Evolutionary conservation across 73 alveolate species (phyloP).

Genomic region (Durusdinium trenchii): DNA sequence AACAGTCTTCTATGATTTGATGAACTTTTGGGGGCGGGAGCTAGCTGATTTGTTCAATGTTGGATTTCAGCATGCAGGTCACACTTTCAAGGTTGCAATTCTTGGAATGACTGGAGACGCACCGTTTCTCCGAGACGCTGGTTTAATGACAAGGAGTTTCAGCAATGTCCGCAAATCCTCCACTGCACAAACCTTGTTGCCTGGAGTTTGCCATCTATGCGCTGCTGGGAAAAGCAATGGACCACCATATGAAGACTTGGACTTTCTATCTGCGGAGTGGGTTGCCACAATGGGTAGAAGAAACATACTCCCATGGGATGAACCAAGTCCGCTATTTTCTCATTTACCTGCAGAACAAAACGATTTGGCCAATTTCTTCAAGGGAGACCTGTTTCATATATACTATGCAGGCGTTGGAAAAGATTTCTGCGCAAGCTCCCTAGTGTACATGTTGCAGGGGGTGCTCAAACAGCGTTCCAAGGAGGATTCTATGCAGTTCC

Average conservation of each 20-base stretch:
- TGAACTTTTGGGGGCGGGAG: constrained; percentile 12
- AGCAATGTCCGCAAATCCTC: constrained; percentile 14
- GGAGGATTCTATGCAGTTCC: not conserved
- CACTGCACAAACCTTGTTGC: not conserved
- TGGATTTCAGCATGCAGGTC: not conserved
- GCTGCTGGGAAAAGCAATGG: not conserved
- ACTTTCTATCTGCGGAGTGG: not conserved
- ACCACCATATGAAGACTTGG: not conserved
- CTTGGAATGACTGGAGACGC: constrained; percentile 25
- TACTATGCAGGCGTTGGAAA: constrained; percentile 40
- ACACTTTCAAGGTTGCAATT: not conserved
- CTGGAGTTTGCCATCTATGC: constrained; percentile 16
- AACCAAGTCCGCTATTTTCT: not conserved
- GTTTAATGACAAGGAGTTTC: not conserved
- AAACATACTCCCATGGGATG: constrained; percentile 28
- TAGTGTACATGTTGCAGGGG: not conserved
- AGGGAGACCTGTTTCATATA: constrained; percentile 22
- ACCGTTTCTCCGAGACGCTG: constrained; percentile 10
- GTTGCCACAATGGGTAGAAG: not conserved
- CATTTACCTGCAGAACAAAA: not conserved
- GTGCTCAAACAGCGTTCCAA: not conserved
- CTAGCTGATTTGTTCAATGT: not conserved
- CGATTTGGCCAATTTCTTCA: not conserved
- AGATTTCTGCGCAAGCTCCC: not conserved
- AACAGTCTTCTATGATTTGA: not conserved